Evolutionary conservation across 371 early-diverging fungal genomes (phyloP), one percentile per base, ranked within the genome.

Genomic region (Batrachochytrium dendrobatidis): DNA sequence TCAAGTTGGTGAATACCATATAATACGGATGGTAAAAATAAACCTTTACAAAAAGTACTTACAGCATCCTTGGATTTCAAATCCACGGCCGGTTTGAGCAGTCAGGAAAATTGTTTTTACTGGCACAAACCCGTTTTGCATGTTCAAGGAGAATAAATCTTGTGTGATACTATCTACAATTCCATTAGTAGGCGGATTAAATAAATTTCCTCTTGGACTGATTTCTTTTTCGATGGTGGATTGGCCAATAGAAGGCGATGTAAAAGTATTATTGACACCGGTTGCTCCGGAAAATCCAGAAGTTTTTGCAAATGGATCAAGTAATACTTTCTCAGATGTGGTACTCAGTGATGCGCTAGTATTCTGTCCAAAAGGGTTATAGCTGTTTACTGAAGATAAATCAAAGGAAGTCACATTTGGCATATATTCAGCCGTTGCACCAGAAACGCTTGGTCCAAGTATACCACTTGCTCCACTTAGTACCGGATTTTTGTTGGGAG

Each of bases 31-130:
- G 18, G 26, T 18, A 8, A 50, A 26, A 12, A n/a, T 17, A 39
- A 39, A n/a, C 39, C 39, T n/a, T 12, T 45, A 6, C 22, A 55
- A 35, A 15, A 34, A 51, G 0, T 44, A 57, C 60, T 46, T 56
- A 70, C 72, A 76, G 8, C 65, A 62, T 20, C 75, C 80, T 33
- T 43, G 39, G 29, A 80, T 67, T 55, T 77, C 73, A 26, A 80
- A 46, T 3, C 80, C 80, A 24, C 66, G 63, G 24, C 78, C 77
- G 6, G 39, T 34, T 33, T 61, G 55, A 10, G 71, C 61, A 26
- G 52, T 54, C 26, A 79, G 55, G 39, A 64, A 51, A 2, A 70
- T 18, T 7, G 46, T 17, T 48, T 55, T 62, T 22, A 67, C 64
- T 1, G 66, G 58, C 3, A 58, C 57, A 49, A 29, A 63, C 6